Percentiles rank a stretch among this genome's conserved stretches.
phyloP scores from a whole-genome alignment of 2,329 filamentous ascomycete species.

The Diaporthe sp. region DNA sequence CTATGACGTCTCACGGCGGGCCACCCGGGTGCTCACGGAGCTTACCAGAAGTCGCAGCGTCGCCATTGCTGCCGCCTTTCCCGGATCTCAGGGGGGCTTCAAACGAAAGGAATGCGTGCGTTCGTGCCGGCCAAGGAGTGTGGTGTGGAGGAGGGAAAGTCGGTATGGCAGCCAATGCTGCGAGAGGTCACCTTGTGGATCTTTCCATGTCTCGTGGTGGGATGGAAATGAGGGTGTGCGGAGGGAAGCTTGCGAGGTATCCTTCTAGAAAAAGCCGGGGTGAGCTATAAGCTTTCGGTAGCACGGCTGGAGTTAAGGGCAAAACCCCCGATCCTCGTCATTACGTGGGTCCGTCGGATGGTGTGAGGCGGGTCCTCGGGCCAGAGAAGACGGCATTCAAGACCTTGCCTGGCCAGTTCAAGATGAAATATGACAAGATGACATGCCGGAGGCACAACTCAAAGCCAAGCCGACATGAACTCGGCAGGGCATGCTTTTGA shows the following conservation, averaged over 20 bases:
- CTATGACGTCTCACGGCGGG: constrained; percentile 28
- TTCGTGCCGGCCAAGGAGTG: constrained; percentile 19
- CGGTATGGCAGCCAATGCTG: constrained; percentile 34
- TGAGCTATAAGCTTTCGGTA: constrained; percentile 27
- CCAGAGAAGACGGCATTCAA: not conserved
- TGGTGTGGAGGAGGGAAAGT: constrained; percentile 11
- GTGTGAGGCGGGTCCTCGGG: constrained; percentile 5
- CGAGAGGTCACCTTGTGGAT: constrained; percentile 26
- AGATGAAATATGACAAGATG: not conserved
- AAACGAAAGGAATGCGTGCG: not conserved
- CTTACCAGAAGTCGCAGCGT: constrained; percentile 36
- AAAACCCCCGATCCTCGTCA: constrained; percentile 29
- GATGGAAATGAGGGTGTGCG: not conserved
- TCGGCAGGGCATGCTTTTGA: not conserved
- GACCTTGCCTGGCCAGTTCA: not conserved
- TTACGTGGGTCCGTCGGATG: constrained; percentile 22
- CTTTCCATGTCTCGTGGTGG: constrained; percentile 28
- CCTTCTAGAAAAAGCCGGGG: constrained; percentile 13
- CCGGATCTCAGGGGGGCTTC: not conserved
- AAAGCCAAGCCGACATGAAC: not conserved
- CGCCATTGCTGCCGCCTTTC: constrained; percentile 34
- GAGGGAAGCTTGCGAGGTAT: constrained; percentile 9
- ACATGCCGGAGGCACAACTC: not conserved
- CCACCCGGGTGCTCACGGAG: not conserved
- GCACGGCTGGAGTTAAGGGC: constrained; percentile 5